Base-by-base conservation (phyloP, 2,329 filamentous ascomycete species). In the Davidsoniella australis region DNA sequence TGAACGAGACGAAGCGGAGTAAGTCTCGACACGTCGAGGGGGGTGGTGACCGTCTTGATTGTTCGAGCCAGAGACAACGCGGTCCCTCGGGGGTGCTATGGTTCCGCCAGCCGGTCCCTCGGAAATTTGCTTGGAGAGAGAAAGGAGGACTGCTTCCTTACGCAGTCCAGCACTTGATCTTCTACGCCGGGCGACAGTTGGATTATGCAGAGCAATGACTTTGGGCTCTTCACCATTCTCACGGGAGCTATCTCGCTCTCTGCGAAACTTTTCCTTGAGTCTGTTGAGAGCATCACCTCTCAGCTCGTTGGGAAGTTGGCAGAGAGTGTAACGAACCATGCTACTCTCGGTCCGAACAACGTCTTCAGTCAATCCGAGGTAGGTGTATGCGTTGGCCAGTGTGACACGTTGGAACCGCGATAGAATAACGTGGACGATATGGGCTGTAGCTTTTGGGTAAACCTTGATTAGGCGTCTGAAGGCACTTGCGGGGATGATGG, bases 401-500 rank as follows among this genome's bases (percentile, higher is more conserved):
- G 91, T 98, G 2, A 98, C 93, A 56, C 93, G 73, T 61, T 98
- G 89, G 47, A 98, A 80, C 45, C 93, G 77, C 2, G 93, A 95
- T 29, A 98, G 67, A 54, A 98, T 98, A 42, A 98, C 89, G 60
- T 98, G 91, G 5, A 98, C 87, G 55, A 98, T 96, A 59, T 98
- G 93, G 1, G 91, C 82, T 2, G 91, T 95, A 8, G 93, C 88
- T 66, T 93, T 94, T 8, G 91, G 91, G 58, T 96, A 98, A 20
- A 95, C 81, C 59, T 85, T 79, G 46, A 94, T 98, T 47, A 98
- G 69, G 7, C 93, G 80, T 48, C 87, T 79, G 58, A 98, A 98
- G 3, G 91, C 93, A 60, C 87, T 94, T 1, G 91, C 91, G 1
- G 93, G 93, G 51, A 98, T 98, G 55, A 98, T 93, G 5, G 91